Conservation (phyloP, 495 filamentous ascomycete species). For the Trichoderma virens region DNA sequence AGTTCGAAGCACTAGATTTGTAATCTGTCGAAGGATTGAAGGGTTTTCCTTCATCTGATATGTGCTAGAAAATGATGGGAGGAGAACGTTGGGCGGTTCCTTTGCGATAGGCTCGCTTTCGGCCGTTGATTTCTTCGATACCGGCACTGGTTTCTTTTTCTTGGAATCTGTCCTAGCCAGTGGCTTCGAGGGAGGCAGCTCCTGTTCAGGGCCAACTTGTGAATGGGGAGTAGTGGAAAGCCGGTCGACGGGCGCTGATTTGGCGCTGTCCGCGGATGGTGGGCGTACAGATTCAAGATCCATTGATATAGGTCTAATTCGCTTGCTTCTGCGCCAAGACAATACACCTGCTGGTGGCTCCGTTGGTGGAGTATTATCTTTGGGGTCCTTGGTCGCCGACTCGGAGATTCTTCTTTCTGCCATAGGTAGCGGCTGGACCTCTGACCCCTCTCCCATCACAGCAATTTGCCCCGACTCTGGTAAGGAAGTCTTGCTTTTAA, state of each 20-base stretch:
- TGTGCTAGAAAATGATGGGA: conserved; percentile 61
- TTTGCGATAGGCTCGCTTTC: conserved; percentile 21
- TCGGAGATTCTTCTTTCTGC: conserved; percentile 44
- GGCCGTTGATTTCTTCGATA: conserved; percentile 11
- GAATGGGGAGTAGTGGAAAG: background rate
- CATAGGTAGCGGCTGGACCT: conserved; percentile 53
- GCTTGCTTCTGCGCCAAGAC: conserved; percentile 32
- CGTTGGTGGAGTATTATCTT: conserved; percentile 17
- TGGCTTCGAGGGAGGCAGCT: conserved; percentile 15
- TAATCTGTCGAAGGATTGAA: conserved; percentile 63
- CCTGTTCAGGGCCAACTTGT: background rate
- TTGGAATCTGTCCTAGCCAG: conserved; percentile 13
- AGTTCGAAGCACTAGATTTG: conserved; percentile 54
- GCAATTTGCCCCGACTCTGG: conserved; percentile 58
- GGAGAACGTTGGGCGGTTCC: conserved; percentile 51
- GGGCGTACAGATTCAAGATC: conserved; percentile 25
- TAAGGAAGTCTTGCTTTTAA: conserved; percentile 19
- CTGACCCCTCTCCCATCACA: conserved; percentile 58
- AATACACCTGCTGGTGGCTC: conserved; percentile 20
- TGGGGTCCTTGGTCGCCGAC: conserved; percentile 31
- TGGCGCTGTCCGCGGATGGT: conserved; percentile 17
- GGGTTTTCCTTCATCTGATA: conserved; percentile 60
- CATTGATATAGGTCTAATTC: conserved; percentile 39
- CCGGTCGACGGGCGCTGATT: conserved; percentile 14
- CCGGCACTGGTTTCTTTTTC: background rate